Base-by-base conservation (phyloP, 163 green algal species). In the Chlamydomonas reinhardtii region DNA sequence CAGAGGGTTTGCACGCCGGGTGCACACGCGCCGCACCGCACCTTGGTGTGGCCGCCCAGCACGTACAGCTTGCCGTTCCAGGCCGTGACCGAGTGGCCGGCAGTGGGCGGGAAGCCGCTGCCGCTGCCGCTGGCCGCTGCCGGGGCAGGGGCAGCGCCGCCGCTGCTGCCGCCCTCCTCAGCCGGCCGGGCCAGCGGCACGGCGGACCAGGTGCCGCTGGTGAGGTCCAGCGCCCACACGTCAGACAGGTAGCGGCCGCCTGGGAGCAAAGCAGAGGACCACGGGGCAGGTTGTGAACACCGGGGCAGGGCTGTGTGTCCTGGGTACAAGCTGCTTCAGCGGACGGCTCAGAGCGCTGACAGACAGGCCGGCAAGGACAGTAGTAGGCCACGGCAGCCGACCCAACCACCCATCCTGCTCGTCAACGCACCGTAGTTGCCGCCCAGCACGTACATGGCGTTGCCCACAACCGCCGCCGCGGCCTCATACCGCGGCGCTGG, bases 401-500 rank as follows among this genome's bases (percentile, higher is more conserved):
- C n/a, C n/a, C n/a, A n/a, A n/a, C n/a, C n/a, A n/a, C 17, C 69
- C 17, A 5, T 65, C 39, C 39, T 0, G 0, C 39, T 12, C 24
- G 20, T 16, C 35, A 16, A 82, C 88, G 37, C 74, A 97, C 95
- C 91, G 75, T 93, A 97, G 89, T 97, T 97, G n/a, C 96, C 96
- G 6, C 96, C 96, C 9, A 98, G 71, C 5, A 99, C 62, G 75
- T 93, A 96, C 66, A 98, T 76, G 56, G 88, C 79, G 66, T 56
- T 77, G 17, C 91, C 92, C 39, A 98, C 6, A 25, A 97, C 54
- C 0, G 90, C 93, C 6, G 92, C 90, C 5, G 93, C 94, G 35
- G 98, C 96, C 90, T 98, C 96, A 84, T 98, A 98, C 24, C 96
- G 91, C 12, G 96, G 92, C 3, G 93, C 68, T 12, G 95, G 96